Evolutionary conservation across 2,329 filamentous ascomycete genomes (phyloP), one percentile per base, ranked within the genome.

Genomic region (Ophiostoma tasmaniense): DNA sequence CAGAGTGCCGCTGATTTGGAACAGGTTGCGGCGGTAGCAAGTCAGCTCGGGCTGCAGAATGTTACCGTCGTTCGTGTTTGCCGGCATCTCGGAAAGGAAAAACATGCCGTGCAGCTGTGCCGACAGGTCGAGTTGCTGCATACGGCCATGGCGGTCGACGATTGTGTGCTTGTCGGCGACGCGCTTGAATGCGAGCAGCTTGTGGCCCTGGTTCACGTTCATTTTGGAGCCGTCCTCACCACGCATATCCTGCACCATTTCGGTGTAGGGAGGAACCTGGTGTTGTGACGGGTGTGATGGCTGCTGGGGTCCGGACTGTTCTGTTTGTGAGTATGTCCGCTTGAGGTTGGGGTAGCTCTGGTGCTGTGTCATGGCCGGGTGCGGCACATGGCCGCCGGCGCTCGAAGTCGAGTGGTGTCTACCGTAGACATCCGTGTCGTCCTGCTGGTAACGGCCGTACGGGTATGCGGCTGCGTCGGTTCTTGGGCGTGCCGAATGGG

Each of bases 11-110:
- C 93, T 96, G 75, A 97, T 96, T 78, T 97, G 94, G 79, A 98
- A 98, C 66, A 98, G 83, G 76, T 98, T 98, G 65, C 94, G 88
- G 73, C 94, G 90, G 79, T 98, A 98, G 83, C 94, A 98, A 2
- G 94, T 98, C 77, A 98, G 80, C 79, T 98, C 94, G 67, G 87
- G 92, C 76, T 90, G 89, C 66, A 89, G 80, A 64, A 84, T 77
- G 64, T 79, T 81, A 70, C 84, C 85, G 73, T 89, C 86, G 73
- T 78, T 82, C 68, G 82, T 80, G 71, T 83, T 87, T 75, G 89
- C 85, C 1, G 90, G 89, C 80, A 90, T 90, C 76, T 94, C 91
- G 37, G 91, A 92, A 39, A 94, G 82, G 77, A 94, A 94, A 81
- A 94, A 94, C 90, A 94, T 93, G 80, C 91, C 91, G 76, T 93